Base-by-base conservation (phyloP, 441 rosid species). In the Populus tomentosa region DNA sequence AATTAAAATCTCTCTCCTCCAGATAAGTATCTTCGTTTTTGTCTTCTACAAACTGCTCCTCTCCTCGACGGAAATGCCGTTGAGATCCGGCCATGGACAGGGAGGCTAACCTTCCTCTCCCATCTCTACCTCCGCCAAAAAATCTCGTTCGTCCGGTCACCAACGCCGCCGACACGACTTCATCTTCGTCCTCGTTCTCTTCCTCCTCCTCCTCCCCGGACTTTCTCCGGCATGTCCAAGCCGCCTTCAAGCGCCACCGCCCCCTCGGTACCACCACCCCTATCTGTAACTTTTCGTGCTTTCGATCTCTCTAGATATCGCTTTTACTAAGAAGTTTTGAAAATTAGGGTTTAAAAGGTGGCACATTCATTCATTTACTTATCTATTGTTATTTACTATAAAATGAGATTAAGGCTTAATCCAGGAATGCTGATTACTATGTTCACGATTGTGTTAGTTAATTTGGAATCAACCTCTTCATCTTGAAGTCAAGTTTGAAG, bases 231-330 rank as follows among this genome's bases (percentile, higher is more conserved):
- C 62, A 94, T 79, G 84, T 95, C 63, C 97, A 90, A 85, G 99
- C 99, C 77, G 98, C 95, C 79, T 87, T 95, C 85, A 92, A 95
- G 89, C 97, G 98, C 79, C 98, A 95, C 77, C 98, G 98, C 23
- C 78, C 94, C 59, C 89, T 89, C 80, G 91, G 99, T 94, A 88
- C 70, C 50, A 56, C 56, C 23, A 4, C 67, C 73, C 32, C 21
- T 50, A 30, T 69, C 21, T 50, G 30, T 69, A 40, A 56, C 8
- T 71, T 62, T 18, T 24, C 7, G 8, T 24, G 18, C 16, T 46
- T 59, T 72, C 26, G 1, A n/a, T 66, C 21, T 10, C 28, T 35
- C 50, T 78, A 38, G 16, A 6, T 9, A 18, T 20, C 3, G 21
- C 8, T 38, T 67, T 36, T 14, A 8, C n/a, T 26, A 10, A 8